Evolutionary conservation across 176 grass and related monocot species (phyloP).

Genomic region (Puccinellia tenuiflora): DNA sequence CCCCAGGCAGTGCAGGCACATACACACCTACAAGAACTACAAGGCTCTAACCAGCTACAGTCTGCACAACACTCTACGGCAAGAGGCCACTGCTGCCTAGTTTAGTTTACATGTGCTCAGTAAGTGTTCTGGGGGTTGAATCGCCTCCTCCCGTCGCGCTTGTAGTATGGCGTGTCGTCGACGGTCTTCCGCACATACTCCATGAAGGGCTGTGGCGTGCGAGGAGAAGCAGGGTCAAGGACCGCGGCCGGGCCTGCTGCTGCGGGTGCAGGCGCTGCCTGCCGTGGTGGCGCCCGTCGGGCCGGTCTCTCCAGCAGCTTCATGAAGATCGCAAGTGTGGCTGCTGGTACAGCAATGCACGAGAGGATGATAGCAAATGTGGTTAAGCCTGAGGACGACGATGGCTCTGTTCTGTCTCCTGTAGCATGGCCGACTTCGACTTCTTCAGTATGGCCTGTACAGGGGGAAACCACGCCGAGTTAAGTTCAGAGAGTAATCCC

Average conservation of each 20-base stretch:
- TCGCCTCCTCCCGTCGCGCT: constrained; percentile 60
- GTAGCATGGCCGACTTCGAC: constrained; percentile 44
- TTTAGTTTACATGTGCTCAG: constrained; percentile 18
- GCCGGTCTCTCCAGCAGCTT: constrained; percentile 58
- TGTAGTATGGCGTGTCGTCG: constrained; percentile 89
- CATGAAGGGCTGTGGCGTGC: constrained; percentile 68
- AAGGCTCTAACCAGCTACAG: neutral
- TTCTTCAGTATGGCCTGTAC: constrained; percentile 61
- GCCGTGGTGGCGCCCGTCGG: constrained; percentile 20
- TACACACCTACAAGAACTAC: neutral
- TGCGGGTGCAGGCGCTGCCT: neutral
- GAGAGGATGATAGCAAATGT: constrained; percentile 43
- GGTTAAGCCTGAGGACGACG: constrained; percentile 23
- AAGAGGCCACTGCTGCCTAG: no score
- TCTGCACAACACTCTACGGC: neutral
- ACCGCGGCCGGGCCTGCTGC: neutral
- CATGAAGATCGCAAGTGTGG: constrained; percentile 44
- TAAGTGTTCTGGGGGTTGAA: constrained; percentile 84
- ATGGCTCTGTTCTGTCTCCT: constrained; percentile 32
- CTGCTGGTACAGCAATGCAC: constrained; percentile 35
- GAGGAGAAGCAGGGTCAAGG: constrained; percentile 36
- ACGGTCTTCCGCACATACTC: constrained; percentile 91
- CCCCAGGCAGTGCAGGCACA: neutral
- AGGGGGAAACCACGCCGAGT: neutral
- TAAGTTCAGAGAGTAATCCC: neutral